phyloP scores from a whole-genome alignment of 148 eudicot genomes.

The Linanthus parryae region DNA sequence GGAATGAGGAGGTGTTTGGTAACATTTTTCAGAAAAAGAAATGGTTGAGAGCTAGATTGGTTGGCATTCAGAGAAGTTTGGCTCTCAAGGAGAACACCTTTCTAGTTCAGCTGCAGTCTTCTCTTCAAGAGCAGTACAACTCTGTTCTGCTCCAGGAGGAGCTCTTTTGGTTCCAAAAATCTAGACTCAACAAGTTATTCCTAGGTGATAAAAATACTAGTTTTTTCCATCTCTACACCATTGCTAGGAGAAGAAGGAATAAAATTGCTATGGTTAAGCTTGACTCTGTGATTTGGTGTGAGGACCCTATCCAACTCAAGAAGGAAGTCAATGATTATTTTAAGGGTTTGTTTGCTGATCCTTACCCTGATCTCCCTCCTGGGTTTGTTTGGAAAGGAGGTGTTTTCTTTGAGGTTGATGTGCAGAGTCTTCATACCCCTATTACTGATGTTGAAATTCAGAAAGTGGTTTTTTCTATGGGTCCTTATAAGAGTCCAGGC shows the following conservation, averaged over 20 bases:
- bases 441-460: not conserved
- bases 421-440: not conserved
- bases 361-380: not conserved
- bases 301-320: not conserved
- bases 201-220: not conserved
- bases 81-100: not conserved
- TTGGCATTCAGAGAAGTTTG: not conserved
- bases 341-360: not conserved
- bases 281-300: not conserved
- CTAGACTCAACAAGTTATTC: not conserved
- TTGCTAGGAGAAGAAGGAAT: not conserved
- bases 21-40: not conserved
- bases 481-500: not conserved
- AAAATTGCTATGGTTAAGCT: not conserved
- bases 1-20: not conserved
- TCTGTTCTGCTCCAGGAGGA: not conserved
- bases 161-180: conserved; percentile 3
- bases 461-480: not conserved
- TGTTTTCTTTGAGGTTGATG: too few species aligned
- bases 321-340: not conserved
- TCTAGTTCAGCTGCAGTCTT: not conserved
- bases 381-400: not conserved
- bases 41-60: not conserved
- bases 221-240: conserved; percentile 2
- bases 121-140: not conserved